phyloP scores from a whole-genome alignment of 805 yeast species.

The Candida namnaoensis region DNA sequence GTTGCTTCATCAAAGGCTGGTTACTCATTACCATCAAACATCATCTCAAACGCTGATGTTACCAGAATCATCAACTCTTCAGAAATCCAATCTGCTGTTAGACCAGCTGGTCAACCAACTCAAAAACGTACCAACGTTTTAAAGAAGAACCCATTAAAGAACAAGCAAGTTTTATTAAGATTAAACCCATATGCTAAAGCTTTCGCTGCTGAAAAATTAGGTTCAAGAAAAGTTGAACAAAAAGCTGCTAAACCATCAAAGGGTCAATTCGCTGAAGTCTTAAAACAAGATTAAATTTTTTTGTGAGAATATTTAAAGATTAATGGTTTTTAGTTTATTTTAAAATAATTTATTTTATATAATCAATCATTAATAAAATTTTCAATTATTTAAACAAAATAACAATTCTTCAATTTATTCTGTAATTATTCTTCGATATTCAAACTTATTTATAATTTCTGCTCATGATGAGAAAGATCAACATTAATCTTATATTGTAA shows the following conservation, averaged over 20 bases:
- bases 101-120: slow-evolving; percentile 91
- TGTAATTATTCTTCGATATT: too few relatives aligned
- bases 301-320: not conserved
- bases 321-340: too few relatives aligned
- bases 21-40: slow-evolving; percentile 90
- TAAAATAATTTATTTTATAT: too few relatives aligned
- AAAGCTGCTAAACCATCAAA: slow-evolving; percentile 58
- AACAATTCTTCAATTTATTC: too few relatives aligned
- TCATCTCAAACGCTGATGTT: slow-evolving; percentile 91
- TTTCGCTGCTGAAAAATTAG: slow-evolving; percentile 84
- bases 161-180: slow-evolving; percentile 96
- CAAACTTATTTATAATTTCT: too few relatives aligned
- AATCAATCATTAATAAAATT: too few relatives aligned
- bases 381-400: too few relatives aligned
- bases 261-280: slow-evolving; percentile 60
- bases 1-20: slow-evolving; percentile 78
- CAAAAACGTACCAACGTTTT: slow-evolving; percentile 92
- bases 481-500: too few relatives aligned
- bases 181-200: slow-evolving; percentile 99
- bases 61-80: slow-evolving; percentile 97
- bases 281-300: slow-evolving; percentile 47
- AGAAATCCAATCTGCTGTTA: slow-evolving; percentile 95
- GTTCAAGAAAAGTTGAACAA: slow-evolving; percentile 69
- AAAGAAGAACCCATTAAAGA: slow-evolving; percentile 99
- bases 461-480: too few relatives aligned